phyloP scores from a whole-genome alignment of 2,329 filamentous ascomycete species.

The Davidsoniella eucalypti region DNA sequence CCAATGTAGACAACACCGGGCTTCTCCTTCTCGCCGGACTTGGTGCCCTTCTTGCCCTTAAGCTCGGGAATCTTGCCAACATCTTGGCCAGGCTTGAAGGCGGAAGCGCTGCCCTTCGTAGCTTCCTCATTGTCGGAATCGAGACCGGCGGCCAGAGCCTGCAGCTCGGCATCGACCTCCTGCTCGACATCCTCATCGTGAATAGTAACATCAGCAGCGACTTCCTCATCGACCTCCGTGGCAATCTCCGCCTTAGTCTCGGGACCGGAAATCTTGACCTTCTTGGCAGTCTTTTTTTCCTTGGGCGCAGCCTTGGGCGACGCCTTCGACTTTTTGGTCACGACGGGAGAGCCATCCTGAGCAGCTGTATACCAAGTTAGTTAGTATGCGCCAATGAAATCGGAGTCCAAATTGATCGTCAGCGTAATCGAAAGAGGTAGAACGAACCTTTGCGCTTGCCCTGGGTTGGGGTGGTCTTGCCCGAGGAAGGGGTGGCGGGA shows the following conservation, averaged over 20 bases:
- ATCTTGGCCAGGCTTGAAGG: slow-evolving; percentile 32
- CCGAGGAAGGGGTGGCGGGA: slow-evolving; percentile 7
- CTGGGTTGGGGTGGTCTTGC: slow-evolving; percentile 12
- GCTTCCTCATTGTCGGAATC: slow-evolving; percentile 26
- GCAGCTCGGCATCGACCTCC: slow-evolving; percentile 26
- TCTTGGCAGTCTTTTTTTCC: slow-evolving; percentile 1
- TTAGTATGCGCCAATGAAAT: slow-evolving; percentile 4
- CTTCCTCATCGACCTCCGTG: slow-evolving; percentile 15
- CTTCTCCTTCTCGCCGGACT: slow-evolving; percentile 28
- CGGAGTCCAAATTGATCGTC: not conserved
- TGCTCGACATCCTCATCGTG: slow-evolving; percentile 22
- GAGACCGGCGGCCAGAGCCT: slow-evolving; percentile 27
- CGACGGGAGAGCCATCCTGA: slow-evolving; percentile 29
- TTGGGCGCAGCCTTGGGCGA: slow-evolving; percentile 19
- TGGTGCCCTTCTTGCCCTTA: slow-evolving; percentile 26
- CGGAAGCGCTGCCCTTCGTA: slow-evolving; percentile 19
- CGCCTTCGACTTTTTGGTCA: slow-evolving; percentile 30
- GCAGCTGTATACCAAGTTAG: slow-evolving; percentile 19
- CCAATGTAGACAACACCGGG: slow-evolving; percentile 80
- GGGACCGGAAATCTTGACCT: slow-evolving; percentile 1
- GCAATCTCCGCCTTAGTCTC: slow-evolving; percentile 14
- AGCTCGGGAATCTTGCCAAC: slow-evolving; percentile 34
- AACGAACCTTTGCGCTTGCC: slow-evolving; percentile 23
- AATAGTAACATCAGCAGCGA: slow-evolving; percentile 18
- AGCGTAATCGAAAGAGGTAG: not conserved